Conservation (phyloP, 495 filamentous ascomycete genomes). For the Neurospora sp. region DNA sequence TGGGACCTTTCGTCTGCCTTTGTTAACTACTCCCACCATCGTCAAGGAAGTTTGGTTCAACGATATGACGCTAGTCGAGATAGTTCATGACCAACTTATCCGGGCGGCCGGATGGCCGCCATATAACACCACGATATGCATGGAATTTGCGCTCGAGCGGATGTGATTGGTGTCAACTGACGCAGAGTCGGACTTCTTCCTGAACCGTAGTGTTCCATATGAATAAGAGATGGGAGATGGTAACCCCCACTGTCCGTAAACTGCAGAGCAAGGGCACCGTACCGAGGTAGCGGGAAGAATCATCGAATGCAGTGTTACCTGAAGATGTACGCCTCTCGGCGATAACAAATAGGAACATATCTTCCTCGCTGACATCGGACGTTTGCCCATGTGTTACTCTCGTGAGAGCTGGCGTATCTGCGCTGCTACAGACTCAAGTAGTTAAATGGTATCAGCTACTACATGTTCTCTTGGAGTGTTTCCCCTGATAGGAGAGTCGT, state of each 20-base stretch:
- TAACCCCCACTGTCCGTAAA: neutral
- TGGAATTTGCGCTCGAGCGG: neutral
- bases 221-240: neutral
- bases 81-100: neutral
- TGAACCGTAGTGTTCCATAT: neutral
- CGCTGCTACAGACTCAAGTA: neutral
- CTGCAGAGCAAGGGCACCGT: neutral
- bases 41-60: neutral
- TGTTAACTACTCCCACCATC: neutral
- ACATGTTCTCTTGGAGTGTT: neutral
- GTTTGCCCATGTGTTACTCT: neutral
- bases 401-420: neutral
- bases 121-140: neutral
- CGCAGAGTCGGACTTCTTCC: neutral
- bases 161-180: neutral
- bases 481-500: neutral
- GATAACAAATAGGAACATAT: neutral
- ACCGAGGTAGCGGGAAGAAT: neutral
- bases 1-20: neutral
- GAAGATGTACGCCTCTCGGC: neutral
- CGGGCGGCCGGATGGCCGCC: neutral
- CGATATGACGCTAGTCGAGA: neutral
- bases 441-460: neutral
- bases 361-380: neutral
- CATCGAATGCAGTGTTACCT: neutral